These are phyloP conservation scores for Arthromyces matolae DNA, from an alignment of 768 basidiomycete species.

Conservation along the genomic window DNA sequence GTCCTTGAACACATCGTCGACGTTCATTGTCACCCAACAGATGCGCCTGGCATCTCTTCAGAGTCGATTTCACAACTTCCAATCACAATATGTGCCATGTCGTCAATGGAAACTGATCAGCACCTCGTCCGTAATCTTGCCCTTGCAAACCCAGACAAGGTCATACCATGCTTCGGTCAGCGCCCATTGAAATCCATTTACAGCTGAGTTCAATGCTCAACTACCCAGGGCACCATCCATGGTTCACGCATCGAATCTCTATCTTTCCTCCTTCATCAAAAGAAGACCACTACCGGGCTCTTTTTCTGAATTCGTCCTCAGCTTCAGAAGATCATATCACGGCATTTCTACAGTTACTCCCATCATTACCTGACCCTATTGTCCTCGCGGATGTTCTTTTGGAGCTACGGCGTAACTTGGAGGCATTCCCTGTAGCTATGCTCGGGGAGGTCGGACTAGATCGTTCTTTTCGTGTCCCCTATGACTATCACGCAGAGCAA, in stretches of 20 bases:
- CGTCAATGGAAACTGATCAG: slow-evolving; percentile 66
- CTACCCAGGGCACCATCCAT: slow-evolving; percentile 81
- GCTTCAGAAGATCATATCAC: slow-evolving; percentile 28
- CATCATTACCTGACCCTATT: slow-evolving; percentile 68
- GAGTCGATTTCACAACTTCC: slow-evolving; percentile 51
- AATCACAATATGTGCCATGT: slow-evolving; percentile 84
- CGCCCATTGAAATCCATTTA: no score
- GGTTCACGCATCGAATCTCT: slow-evolving; percentile 84
- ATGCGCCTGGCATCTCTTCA: slow-evolving; percentile 46
- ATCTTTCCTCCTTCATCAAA: slow-evolving; percentile 42
- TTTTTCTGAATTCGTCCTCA: slow-evolving; percentile 50
- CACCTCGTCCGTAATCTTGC: slow-evolving; percentile 65
- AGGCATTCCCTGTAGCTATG: slow-evolving; percentile 66
- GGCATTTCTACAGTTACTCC: slow-evolving; percentile 55
- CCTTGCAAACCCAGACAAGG: slow-evolving; percentile 52
- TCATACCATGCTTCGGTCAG: slow-evolving; percentile 89
- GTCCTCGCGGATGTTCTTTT: slow-evolving; percentile 54
- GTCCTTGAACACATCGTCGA: slow-evolving; percentile 75
- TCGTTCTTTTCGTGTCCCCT: slow-evolving; percentile 70
- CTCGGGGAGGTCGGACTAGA: slow-evolving; percentile 95
- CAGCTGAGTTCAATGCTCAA: slow-evolving; percentile 10
- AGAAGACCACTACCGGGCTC: slow-evolving; percentile 67
- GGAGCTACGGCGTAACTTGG: slow-evolving; percentile 58
- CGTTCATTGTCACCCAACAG: slow-evolving; percentile 92
- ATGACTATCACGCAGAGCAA: slow-evolving; percentile 43